Evolutionary conservation across 2,329 filamentous ascomycete genomes (phyloP), one percentile per base, ranked within the genome.

Genomic region (Arthrobotrys pseudoclavata): DNA sequence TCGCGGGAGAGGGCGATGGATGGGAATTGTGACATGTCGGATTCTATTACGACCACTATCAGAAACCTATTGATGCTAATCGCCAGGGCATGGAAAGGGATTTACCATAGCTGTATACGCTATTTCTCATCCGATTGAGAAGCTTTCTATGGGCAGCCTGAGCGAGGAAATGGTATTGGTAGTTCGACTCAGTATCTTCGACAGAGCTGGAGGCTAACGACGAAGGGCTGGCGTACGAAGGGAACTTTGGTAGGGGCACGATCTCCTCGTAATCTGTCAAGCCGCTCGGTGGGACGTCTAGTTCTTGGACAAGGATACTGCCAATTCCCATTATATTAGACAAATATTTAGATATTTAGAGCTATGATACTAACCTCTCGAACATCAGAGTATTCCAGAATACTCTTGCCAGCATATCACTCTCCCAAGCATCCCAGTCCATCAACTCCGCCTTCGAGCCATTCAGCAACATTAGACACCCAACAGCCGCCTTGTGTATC

Each of bases 331-430:
- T 53, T 40, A 55, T 18, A 15, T 53, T 40, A 55, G 48, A 50
- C 9, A n/a, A 12, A 9, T 3, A 5, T 40, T n/a, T 15, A 15
- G 13, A 40, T 13, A 13, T 10, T 31, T 10, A 47, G 5, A 3
- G 29, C 50, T 0, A 53, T 50, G 22, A 10, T n/a, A 52, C 57
- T 47, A 13, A 76, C 71, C 71, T 87, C 79, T 88, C 87, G 79
- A 87, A 86, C 86, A 88, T 87, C 52, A 87, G 83, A 15, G 86
- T 86, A 70, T 86, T 87, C 87, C 87, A 88, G 79, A 87, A 88
- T 1, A 88, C 83, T 18, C 87, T 83, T 1, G 86, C 86, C 74
- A 88, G 85, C 86, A 88, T 88, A 80, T 88, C 87, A 4, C 86
- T 85, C 75, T 87, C 85, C 87, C 87, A 88, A 31, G 85, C 82